These are phyloP conservation scores for Dalbergia cochinchinensis DNA, from an alignment of 306 rosid genomes.

Conservation along the genomic window DNA sequence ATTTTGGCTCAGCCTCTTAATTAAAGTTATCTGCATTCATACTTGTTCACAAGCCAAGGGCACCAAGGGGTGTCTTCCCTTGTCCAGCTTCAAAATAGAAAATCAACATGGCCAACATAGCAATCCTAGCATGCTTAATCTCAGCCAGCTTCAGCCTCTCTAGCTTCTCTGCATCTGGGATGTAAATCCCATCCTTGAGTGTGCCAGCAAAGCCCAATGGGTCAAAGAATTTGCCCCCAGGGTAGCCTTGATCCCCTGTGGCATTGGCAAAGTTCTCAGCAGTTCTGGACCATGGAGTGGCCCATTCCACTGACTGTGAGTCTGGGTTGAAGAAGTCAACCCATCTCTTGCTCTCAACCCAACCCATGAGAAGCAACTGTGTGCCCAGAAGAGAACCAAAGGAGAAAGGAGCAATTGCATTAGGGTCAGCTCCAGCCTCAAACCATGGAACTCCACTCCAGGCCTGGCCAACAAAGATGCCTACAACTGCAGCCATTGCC, in stretches of 20 bases:
- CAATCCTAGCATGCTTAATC: conserved; percentile 79
- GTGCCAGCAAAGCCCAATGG: conserved; percentile 82
- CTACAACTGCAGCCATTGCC: conserved; percentile 97
- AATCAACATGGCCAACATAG: conserved; percentile 86
- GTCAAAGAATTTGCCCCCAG: conserved; percentile 98
- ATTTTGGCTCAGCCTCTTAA: conserved; percentile 34
- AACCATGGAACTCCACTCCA: conserved; percentile 99
- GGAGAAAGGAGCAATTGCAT: conserved; percentile 95
- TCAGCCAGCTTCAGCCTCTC: conserved; percentile 83
- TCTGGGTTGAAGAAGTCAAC: conserved; percentile 98
- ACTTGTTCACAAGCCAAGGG: conserved; percentile 70
- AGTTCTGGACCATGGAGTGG: conserved; percentile 96
- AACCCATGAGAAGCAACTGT: conserved; percentile 92
- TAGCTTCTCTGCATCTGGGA: conserved; percentile 66
- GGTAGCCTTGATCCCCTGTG: conserved; percentile 96
- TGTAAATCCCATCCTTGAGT: conserved; percentile 63
- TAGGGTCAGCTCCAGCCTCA: conserved; percentile 92
- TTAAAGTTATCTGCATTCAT: conserved; percentile 49
- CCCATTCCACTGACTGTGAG: conserved; percentile 95
- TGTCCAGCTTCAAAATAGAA: conserved; percentile 94
- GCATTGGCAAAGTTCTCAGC: conserved; percentile 87
- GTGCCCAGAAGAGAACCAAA: conserved; percentile 92
- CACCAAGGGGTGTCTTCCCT: conserved; percentile 89
- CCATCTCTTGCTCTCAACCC: conserved; percentile 99
- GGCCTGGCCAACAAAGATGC: conserved; percentile 94